phyloP scores from a whole-genome alignment of 2,329 filamentous ascomycete genomes.

The Aspergillus sp. region DNA sequence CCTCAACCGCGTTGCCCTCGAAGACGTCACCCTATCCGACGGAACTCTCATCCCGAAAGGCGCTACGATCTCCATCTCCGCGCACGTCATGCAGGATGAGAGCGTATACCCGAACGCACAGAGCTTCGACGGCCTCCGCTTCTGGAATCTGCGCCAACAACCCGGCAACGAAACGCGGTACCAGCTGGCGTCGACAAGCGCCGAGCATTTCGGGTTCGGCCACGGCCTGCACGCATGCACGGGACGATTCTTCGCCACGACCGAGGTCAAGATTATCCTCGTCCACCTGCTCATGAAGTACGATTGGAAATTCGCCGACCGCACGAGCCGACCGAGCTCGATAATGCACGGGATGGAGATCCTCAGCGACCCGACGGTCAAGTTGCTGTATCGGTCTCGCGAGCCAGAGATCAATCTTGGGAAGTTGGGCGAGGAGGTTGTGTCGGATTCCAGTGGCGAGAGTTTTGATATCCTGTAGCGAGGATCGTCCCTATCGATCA shows the following conservation, averaged over 20 bases:
- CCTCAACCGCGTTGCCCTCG: constrained; percentile 25
- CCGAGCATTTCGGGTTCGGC: constrained; percentile 35
- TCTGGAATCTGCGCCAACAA: constrained; percentile 30
- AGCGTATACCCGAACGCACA: constrained; percentile 27
- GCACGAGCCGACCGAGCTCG: constrained; percentile 38
- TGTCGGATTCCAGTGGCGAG: background rate
- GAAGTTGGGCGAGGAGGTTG: constrained; percentile 15
- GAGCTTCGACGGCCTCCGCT: constrained; percentile 35
- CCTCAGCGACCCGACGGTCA: constrained; percentile 31
- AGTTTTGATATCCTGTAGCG: background rate
- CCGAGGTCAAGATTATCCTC: constrained; percentile 57
- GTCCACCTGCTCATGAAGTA: constrained; percentile 54
- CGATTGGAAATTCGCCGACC: constrained; percentile 47
- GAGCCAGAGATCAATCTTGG: constrained; percentile 26
- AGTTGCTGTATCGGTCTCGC: constrained; percentile 27
- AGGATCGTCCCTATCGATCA: background rate
- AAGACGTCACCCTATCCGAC: constrained; percentile 28
- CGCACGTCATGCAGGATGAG: constrained; percentile 28
- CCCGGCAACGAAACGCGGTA: constrained; percentile 30
- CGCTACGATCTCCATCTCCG: constrained; percentile 24
- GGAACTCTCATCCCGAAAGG: constrained; percentile 32
- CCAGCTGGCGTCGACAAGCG: constrained; percentile 32
- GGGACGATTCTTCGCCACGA: constrained; percentile 57
- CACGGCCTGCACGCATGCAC: constrained; percentile 44
- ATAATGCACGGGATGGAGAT: constrained; percentile 49